Percentiles rank a stretch among this genome's conserved stretches.
Evolutionary conservation across 257 asterid genomes (phyloP).

Genomic region (Haberlea rhodopensis): DNA sequence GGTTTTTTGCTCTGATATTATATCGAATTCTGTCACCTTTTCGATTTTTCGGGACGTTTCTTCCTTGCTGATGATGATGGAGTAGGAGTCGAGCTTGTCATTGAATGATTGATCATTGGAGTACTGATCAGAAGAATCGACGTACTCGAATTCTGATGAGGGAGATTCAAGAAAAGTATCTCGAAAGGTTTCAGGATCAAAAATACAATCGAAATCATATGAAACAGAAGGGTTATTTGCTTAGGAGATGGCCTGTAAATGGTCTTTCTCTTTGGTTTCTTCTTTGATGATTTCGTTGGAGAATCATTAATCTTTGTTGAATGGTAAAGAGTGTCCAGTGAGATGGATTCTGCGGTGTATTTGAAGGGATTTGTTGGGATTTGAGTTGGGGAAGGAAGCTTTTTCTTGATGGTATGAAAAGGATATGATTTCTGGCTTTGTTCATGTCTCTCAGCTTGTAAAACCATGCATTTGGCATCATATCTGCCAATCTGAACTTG

Average conservation of each 20-base stretch:
- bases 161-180: too few relatives aligned
- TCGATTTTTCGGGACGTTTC: constrained; percentile 22
- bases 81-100: constrained; percentile 29
- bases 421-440: constrained; percentile 40
- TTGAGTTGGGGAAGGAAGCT: constrained; percentile 28
- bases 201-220: not conserved
- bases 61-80: constrained; percentile 57
- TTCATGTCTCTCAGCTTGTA: too few relatives aligned
- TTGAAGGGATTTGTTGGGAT: constrained; percentile 47
- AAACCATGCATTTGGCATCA: too few relatives aligned
- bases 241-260: too few relatives aligned
- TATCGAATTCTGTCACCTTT: constrained; percentile 25
- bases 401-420: constrained; percentile 33
- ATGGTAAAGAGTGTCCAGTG: constrained; percentile 21
- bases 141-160: too few relatives aligned
- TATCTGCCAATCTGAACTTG: too few relatives aligned
- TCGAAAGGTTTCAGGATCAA: constrained; percentile 14
- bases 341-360: constrained; percentile 39
- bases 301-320: constrained; percentile 40
- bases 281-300: too few relatives aligned
- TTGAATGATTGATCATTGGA: constrained; percentile 12
- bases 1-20: constrained; percentile 45
- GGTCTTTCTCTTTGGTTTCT: too few relatives aligned
- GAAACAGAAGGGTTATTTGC: constrained; percentile 17
- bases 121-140: too few relatives aligned